Evolutionary conservation across 169 alveolate genomes (phyloP), one percentile per base, ranked within the genome.

Genomic region (Cystoisospora suis): DNA sequence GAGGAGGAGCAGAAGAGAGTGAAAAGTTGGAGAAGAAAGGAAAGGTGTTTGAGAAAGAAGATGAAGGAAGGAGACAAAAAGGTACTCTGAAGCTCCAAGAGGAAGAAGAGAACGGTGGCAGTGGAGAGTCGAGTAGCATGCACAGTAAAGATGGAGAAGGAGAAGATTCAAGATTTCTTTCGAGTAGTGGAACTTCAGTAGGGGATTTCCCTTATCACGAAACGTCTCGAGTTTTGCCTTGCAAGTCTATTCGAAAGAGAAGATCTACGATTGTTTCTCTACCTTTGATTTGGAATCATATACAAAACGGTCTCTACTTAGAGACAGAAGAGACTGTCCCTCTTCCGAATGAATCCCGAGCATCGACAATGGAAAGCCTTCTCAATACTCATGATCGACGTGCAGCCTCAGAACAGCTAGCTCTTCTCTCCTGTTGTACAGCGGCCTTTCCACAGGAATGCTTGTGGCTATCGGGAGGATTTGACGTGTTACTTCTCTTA

Each of bases 401-500:
- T 34, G 56, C 15, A n/a, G 83, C 83, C 15, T 56, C 42, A 4
- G 58, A 36, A 34, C 83, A 72, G 45, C 53, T 72, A 34, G 83
- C 83, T 3, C 83, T 72, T n/a, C 83, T 72, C 32, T 72, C 83
- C 15, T 72, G 83, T 56, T 72, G 83, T 27, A 34, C 56, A 15
- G 38, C 20, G 27, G 17, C 83, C 27, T 72, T 72, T 72, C 83
- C 83, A 29, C 56, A 38, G 23, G 58, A 17, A 6, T 38, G 42
- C 34, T 56, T 72, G 12, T 72, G 83, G 83, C 56, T 7, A 0
- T 46, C 83, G 4, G 83, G 83, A 3, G 83, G 42, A 29, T 72
- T 3, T 56, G 56, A 40, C 32, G 83, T 72, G 42, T 56, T 72
- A 1, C 53, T 34, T 46, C 83, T 72, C 7, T 56, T 72, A 34